Base-by-base conservation (phyloP, 2,329 filamentous ascomycete genomes). In the Aspergillus felis region DNA sequence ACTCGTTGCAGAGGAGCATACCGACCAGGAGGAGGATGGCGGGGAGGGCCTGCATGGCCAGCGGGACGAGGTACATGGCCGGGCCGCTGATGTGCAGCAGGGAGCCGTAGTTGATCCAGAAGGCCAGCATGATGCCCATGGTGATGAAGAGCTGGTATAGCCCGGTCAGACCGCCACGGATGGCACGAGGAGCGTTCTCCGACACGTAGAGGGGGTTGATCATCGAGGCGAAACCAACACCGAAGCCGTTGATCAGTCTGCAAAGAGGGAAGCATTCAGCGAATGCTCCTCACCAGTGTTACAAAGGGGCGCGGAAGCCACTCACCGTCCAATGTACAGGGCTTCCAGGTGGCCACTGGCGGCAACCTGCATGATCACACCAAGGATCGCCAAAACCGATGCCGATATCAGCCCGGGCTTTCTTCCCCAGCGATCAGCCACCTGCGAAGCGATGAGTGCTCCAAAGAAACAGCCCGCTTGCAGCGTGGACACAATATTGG, bases 401-500 rank as follows among this genome's bases (percentile, higher is more conserved):
- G 83, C 80, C 20, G 76, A 70, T 24, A 89, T 78, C 29, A 91
- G 76, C 25, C 79, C 78, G 14, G 61, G 66, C 49, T 82, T 81
- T 53, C 87, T 81, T 17, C 87, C 87, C 63, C 74, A 83, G 61
- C 68, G 68, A 56, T 80, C 76, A 4, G 77, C 74, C 8, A 67
- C 52, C 2, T 60, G 66, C 38, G 67, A 69, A 25, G 75, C 81
- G 55, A 83, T 60, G 60, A 89, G 78, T 57, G 85, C 85, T 38
- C 86, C 86, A 53, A 83, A 77, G 70, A 89, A 89, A 60, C 85
- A 87, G 52, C 87, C 87, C 46, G 82, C 86, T 72, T 90, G 87
- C 9, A 90, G 80, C 0, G 84, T 87, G n/a, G 86, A 88, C 28
- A 89, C 87, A 57, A 90, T 86, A 67, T 88, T 89, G 61, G 87